These are phyloP conservation scores for Penicillium goetzii DNA, from an alignment of 495 filamentous ascomycete species.

Conservation along the genomic window DNA sequence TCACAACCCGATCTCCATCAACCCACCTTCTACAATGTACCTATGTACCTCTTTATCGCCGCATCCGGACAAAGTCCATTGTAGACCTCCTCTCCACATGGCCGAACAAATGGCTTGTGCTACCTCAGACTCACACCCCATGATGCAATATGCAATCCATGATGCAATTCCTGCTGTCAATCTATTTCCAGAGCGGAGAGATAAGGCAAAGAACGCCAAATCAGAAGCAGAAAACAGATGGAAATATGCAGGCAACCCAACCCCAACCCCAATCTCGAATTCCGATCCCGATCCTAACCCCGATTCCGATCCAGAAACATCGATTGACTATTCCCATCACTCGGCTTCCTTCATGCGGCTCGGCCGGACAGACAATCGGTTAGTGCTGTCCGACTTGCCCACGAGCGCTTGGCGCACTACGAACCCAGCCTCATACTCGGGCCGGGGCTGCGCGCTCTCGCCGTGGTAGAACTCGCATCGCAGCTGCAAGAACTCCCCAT, in stretches of 20 bases:
- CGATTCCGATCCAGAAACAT: background rate
- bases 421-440: constrained; percentile 47
- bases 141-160: constrained; percentile 27
- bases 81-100: constrained; percentile 12
- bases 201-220: background rate
- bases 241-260: background rate
- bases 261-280: background rate
- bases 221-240: constrained; percentile 4
- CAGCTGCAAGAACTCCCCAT: constrained; percentile 50
- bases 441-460: constrained; percentile 49
- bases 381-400: constrained; percentile 32
- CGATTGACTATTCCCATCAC: background rate
- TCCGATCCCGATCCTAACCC: constrained; percentile 12
- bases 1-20: background rate
- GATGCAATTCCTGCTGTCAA: constrained; percentile 17
- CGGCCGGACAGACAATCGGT: constrained; percentile 32
- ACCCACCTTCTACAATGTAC: background rate
- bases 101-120: constrained; percentile 6
- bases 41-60: background rate
- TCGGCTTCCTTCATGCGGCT: constrained; percentile 20
- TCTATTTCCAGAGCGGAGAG: constrained; percentile 26
- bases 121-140: constrained; percentile 20
- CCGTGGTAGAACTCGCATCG: constrained; percentile 59
- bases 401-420: constrained; percentile 40
- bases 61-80: constrained; percentile 32